A percentile compares a stretch with the other conserved stretches of the same genome.
phyloP scores from a whole-genome alignment of 495 filamentous ascomycete genomes.

The Penicillium paradoxum region DNA sequence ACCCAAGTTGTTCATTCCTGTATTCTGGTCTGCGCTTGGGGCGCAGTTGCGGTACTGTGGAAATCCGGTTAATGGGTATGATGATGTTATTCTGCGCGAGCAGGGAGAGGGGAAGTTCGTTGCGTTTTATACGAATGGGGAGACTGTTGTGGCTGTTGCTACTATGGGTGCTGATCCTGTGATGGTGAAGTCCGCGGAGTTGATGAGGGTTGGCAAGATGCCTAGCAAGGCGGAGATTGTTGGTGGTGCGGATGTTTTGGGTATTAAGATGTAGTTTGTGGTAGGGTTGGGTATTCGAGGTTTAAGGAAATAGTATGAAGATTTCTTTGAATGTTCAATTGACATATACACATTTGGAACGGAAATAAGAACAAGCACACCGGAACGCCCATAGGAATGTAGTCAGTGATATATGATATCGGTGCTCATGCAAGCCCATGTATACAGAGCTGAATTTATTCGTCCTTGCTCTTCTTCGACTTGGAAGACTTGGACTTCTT shows the following conservation, averaged over 20 bases:
- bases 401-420: conserved; percentile 8
- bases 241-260: conserved; percentile 68
- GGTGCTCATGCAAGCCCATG: neutral
- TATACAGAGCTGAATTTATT: conserved; percentile 12
- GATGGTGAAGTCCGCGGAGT: conserved; percentile 75
- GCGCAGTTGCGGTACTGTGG: conserved; percentile 89
- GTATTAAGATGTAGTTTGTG: conserved; percentile 26
- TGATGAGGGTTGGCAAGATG: conserved; percentile 83
- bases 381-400: conserved; percentile 28
- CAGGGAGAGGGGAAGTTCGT: conserved; percentile 78
- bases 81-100: conserved; percentile 71
- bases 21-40: conserved; percentile 95
- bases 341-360: conserved; percentile 24
- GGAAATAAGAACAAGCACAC: conserved; percentile 10
- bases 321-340: conserved; percentile 11
- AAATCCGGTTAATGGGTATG: conserved; percentile 72
- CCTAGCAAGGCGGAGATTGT: conserved; percentile 71
- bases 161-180: conserved; percentile 87
- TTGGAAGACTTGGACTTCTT: conserved; percentile 18
- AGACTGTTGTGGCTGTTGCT: conserved; percentile 86
- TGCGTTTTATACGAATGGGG: conserved; percentile 83
- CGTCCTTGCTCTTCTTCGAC: conserved; percentile 21
- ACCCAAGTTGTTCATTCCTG: conserved; percentile 75
- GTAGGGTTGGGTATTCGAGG: too few relatives aligned
- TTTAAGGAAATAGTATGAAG: neutral